Base-by-base conservation (phyloP, 257 asterid genomes). In the Nicotiana tomentosiformis region DNA sequence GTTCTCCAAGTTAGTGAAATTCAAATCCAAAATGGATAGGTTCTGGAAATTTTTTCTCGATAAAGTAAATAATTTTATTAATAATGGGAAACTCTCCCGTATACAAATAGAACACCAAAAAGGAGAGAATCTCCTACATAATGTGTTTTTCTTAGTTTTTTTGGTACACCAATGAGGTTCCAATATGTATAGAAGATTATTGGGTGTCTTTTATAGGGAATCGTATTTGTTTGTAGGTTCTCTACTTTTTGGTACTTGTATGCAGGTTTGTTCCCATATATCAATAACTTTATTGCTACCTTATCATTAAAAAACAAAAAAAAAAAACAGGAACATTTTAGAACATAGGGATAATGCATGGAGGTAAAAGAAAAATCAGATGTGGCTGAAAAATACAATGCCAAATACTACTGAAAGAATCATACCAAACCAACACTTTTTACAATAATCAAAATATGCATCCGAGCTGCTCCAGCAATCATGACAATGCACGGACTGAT, bases 361-460 rank as follows among this genome's bases (percentile, higher is more conserved):
- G 17, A 32, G 68, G 4, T 18, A 23, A 39, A 4, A 23, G 20
- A 49, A 17, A 39, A 66, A 11, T 18, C 35, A 65, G 12, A 64
- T 4, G 77, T 43, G 57, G 53, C 18, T 35, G 26, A 46, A 79
- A 49, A 35, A 65, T 82, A 33, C 15, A 30, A 56, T 37, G 57
- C 20, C 70, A 37, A 60, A 70, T 39, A 80, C 61, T 60, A 64
- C 57, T 82, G 82, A 89, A 53, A 81, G 82, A 82, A 83, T 11
- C 93, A 67, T 94, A 96, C 99, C 99, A 58, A 96, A 87, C 99
- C 99, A 96, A 88, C 99, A 96, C 78, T 87, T 91, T 79, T 84
- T 86, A 84, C 99, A 96, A 82, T 79, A 89, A 77, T 84, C 84
- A 80, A 92, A 90, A 87, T 89, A 88, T 30, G 82, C 56, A 66